Evolutionary conservation across 345 rosid species (phyloP), one percentile per base, ranked within the genome.

Genomic region (Melastoma malabathricum): DNA sequence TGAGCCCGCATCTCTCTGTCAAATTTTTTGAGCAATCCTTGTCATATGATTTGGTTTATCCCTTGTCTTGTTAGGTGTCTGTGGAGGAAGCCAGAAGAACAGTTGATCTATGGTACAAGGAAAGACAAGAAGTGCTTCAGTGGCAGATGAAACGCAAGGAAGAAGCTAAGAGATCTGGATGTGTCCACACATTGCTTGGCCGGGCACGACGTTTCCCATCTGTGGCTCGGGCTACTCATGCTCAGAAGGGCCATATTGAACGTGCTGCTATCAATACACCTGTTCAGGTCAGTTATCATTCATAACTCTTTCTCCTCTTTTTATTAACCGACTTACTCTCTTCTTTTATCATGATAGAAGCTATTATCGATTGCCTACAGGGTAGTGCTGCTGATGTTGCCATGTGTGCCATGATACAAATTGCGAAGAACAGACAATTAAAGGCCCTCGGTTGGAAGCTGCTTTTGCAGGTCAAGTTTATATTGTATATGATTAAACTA

Each of bases 321-420:
- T 55, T 55, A 23, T 45, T 62, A 18, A 52, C 41, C 56, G 43
- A 48, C 44, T 58, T 51, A 55, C 48, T 38, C 50, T 43, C 61
- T 23, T 57, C 38, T 61, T 55, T 47, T 43, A 53, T 49, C 14
- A 48, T 9, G 16, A 10, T 56, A 17, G 31, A 45, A 44, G 9
- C 34, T 1, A 15, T 41, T 17, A 54, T 13, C 53, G 48, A 43
- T 46, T 60, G 29, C n/a, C 8, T 47, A 56, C 89, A 89, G 96
- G 97, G 97, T 53, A 89, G 97, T 75, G 97, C 97, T 41, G 97
- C 97, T 64, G 94, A 89, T 66, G 96, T 89, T 57, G 97, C 97
- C 48, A 89, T 83, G 90, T 83, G 94, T 54, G 97, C 97, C 18
- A 89, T 89, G 97, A 57, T 89, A 60, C 79, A 78, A 68, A 86